A percentile compares a stretch with the other conserved stretches of the same genome.
These are phyloP conservation scores for Metarhizium sp. DNA, from an alignment of 2,329 filamentous ascomycete genomes.

Conservation along the genomic window DNA sequence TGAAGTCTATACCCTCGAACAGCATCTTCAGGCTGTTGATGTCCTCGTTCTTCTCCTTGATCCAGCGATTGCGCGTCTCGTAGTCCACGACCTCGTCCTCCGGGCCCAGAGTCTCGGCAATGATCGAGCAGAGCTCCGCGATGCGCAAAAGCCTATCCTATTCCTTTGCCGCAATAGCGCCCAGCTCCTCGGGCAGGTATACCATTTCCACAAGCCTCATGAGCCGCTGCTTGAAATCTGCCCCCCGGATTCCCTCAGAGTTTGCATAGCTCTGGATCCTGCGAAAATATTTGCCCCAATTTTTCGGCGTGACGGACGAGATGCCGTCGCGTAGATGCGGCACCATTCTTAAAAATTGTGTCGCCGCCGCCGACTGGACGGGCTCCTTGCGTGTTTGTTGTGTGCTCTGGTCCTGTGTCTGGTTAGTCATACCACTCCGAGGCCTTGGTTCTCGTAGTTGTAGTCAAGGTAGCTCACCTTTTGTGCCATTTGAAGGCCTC, in stretches of 20 bases:
- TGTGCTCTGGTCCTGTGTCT: neutral
- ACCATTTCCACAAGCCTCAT: slow-evolving; percentile 15
- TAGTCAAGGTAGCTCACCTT: neutral
- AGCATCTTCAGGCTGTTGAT: slow-evolving; percentile 15
- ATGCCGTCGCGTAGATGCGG: neutral
- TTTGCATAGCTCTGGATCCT: slow-evolving; percentile 12
- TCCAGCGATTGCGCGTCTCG: slow-evolving; percentile 14
- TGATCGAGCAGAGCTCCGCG: slow-evolving; percentile 15
- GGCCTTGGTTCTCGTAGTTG: neutral
- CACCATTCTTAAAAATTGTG: neutral
- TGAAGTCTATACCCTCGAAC: slow-evolving; percentile 2
- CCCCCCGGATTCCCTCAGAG: slow-evolving; percentile 4
- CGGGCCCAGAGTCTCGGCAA: slow-evolving; percentile 15
- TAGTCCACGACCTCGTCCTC: slow-evolving; percentile 10
- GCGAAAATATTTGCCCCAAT: slow-evolving; percentile 14
- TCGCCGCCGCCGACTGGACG: neutral
- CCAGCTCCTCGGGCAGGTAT: slow-evolving; percentile 19
- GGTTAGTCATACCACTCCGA: neutral
- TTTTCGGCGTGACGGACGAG: neutral
- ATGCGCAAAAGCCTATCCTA: slow-evolving; percentile 17
- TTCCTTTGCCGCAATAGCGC: slow-evolving; percentile 12
- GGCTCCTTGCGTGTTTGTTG: neutral
- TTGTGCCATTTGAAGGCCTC: neutral
- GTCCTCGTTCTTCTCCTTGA: slow-evolving; percentile 14
- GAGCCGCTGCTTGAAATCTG: slow-evolving; percentile 14